These are phyloP conservation scores for Bacidia gigantensis DNA, from an alignment of 495 filamentous ascomycete genomes.

Conservation along the genomic window DNA sequence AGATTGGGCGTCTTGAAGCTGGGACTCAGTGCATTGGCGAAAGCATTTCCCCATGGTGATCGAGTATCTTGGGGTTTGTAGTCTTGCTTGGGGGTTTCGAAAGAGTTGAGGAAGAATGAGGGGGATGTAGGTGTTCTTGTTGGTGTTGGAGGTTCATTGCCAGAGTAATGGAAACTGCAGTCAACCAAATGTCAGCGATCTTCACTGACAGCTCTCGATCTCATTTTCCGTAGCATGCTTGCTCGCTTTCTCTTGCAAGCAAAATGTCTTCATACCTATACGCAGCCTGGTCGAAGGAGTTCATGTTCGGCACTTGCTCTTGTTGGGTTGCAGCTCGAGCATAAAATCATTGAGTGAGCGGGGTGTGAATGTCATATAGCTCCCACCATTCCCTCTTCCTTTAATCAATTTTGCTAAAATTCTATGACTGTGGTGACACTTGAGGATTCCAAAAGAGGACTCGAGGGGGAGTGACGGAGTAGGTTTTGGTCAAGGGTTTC, in stretches of 20 bases:
- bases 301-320: slow-evolving; percentile 34
- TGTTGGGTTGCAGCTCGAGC: background rate
- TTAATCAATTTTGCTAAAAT: too few relatives aligned
- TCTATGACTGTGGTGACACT: too few relatives aligned
- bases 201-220: too few relatives aligned
- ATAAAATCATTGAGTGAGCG: background rate
- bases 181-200: too few relatives aligned
- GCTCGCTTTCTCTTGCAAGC: too few relatives aligned
- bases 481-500: too few relatives aligned
- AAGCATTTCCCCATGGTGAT: slow-evolving; percentile 39
- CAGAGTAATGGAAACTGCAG: slow-evolving; percentile 59
- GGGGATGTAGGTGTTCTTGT: slow-evolving; percentile 58
- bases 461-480: too few relatives aligned
- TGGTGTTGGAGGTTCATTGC: slow-evolving; percentile 65
- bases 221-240: too few relatives aligned
- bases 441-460: too few relatives aligned
- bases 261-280: slow-evolving; percentile 56
- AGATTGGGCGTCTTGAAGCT: slow-evolving; percentile 38
- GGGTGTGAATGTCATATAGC: background rate
- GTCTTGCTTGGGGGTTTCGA: slow-evolving; percentile 54
- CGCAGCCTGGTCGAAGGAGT: slow-evolving; percentile 58
- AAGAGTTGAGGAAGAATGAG: slow-evolving; percentile 45
- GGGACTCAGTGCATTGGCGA: slow-evolving; percentile 41
- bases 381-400: background rate
- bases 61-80: slow-evolving; percentile 38